A percentile compares a stretch with the other conserved stretches of the same genome.
These are phyloP conservation scores for Neoscytalidium dimidiatum DNA, from an alignment of 2,329 filamentous ascomycete species.

Conservation along the genomic window DNA sequence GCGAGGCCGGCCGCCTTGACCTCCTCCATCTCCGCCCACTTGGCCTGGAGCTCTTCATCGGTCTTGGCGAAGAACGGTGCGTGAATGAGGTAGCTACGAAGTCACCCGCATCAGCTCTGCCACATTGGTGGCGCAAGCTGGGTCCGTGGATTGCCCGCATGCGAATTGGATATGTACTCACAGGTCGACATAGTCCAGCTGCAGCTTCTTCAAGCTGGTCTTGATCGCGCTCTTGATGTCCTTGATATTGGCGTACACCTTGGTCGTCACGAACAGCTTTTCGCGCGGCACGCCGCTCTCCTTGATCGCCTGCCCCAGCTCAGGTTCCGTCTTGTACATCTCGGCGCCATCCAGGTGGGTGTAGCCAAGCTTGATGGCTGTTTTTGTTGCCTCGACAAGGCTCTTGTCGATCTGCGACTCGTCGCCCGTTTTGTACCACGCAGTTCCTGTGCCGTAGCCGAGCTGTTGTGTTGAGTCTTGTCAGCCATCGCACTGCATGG, in stretches of 20 bases:
- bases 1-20: conserved; percentile 59
- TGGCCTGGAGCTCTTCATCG: conserved; percentile 56
- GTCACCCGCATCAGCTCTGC: neutral
- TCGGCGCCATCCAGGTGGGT: conserved; percentile 75
- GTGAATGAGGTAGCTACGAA: conserved; percentile 59
- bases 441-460: conserved; percentile 72
- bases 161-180: conserved; percentile 33
- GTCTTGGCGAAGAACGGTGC: conserved; percentile 59
- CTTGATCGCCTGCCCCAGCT: conserved; percentile 51
- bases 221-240: conserved; percentile 60
- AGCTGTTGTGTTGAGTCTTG: conserved; percentile 49
- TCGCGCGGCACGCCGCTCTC: conserved; percentile 46
- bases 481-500: neutral
- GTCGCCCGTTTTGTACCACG: conserved; percentile 58
- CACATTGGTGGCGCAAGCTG: neutral
- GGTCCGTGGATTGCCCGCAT: neutral
- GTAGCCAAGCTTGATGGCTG: conserved; percentile 69
- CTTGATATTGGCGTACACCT: conserved; percentile 53
- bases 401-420: conserved; percentile 58
- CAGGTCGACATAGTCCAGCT: conserved; percentile 64
- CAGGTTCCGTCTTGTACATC: conserved; percentile 55
- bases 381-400: conserved; percentile 58
- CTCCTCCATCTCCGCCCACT: conserved; percentile 63
- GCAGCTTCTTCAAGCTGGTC: conserved; percentile 60
- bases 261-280: conserved; percentile 57